Evolutionary conservation across 768 basidiomycete species (phyloP), one percentile per base, ranked within the genome.

Genomic region (Tulasnella sp.): DNA sequence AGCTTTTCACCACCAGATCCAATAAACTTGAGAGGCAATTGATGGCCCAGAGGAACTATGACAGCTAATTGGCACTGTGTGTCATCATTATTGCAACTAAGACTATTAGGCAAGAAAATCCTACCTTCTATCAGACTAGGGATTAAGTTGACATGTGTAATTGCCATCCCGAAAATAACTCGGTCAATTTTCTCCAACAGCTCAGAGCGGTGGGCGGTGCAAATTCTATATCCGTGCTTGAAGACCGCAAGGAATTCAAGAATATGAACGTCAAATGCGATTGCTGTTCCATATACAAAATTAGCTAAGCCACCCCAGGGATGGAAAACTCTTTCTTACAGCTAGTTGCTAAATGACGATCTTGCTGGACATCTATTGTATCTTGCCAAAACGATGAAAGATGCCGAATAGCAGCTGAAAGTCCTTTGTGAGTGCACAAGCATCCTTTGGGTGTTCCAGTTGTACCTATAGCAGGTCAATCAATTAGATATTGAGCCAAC

Each of bases 1-100:
- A 75, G 73, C 60, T 75, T 75, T 60, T 75, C 73, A 4, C 73
- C 73, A 10, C 73, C 73, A 53, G 72, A 71, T 3, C 64, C 70
- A 31, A 75, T 69, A 53, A 69, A 75, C 19, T 67, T 63, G 28
- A 75, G 60, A 19, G 59, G 58, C 44, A 66, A 64, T 33, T 59
- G 62, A 13, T 57, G n/a, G n/a, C n/a, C n/a, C n/a, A n/a, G n/a
- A n/a, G n/a, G n/a, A n/a, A n/a, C n/a, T n/a, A n/a, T n/a, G n/a
- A n/a, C n/a, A n/a, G n/a, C n/a, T n/a, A n/a, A n/a, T n/a, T n/a
- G n/a, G n/a, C n/a, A n/a, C n/a, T n/a, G n/a, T n/a, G n/a, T 58
- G 19, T 63, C 61, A 15, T 63, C 65, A 41, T 63, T 64, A 20
- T 57, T 56, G 49, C 60, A 59, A 37, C 41, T 24, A 13, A 13